A percentile compares a stretch with the other conserved stretches of the same genome.
Evolutionary conservation across 768 basidiomycete species (phyloP).

Genomic region (Tricholoma saponaceum): DNA sequence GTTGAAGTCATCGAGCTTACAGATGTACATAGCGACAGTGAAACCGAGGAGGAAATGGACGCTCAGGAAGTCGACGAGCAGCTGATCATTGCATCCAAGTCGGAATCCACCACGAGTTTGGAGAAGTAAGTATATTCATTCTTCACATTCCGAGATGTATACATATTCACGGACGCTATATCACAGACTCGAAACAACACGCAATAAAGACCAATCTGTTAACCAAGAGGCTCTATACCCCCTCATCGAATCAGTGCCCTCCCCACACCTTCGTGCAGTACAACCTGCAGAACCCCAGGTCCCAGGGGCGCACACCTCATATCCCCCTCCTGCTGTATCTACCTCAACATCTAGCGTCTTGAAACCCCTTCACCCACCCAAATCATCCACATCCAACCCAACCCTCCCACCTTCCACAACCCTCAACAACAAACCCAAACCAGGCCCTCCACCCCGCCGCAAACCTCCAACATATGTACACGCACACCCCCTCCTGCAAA

Average conservation of each 20-base stretch:
- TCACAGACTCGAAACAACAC: neutral
- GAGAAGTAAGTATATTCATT: neutral
- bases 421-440: neutral
- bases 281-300: neutral
- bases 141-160: neutral
- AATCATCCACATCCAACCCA: constrained; percentile 11
- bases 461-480: neutral
- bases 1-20: neutral
- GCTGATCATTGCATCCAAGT: neutral
- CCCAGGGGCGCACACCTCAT: neutral
- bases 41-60: neutral
- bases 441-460: neutral
- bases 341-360: too few species aligned
- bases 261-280: neutral
- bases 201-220: neutral
- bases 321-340: neutral
- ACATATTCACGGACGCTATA: neutral
- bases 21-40: neutral
- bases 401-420: constrained; percentile 1
- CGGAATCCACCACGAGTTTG: neutral
- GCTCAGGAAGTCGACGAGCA: neutral
- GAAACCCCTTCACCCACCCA: neutral
- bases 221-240: constrained; percentile 3
- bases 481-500: constrained; percentile 1
- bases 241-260: constrained; percentile 5